Conservation (phyloP, 805 yeast genomes). For the Diddensiella santjacobensis region DNA sequence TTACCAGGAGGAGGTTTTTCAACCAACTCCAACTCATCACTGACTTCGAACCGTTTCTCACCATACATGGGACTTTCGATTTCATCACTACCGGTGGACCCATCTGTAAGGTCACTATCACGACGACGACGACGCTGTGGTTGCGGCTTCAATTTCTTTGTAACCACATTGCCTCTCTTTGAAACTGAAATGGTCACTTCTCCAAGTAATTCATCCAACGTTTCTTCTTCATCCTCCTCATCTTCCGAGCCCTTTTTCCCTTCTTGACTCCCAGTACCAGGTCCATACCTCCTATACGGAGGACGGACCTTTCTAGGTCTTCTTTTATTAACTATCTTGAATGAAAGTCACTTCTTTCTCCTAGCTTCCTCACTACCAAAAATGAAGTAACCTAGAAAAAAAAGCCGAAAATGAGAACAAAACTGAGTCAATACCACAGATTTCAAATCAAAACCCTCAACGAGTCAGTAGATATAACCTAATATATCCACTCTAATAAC, state of each 20-base stretch:
- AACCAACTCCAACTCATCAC: background rate
- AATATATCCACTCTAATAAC: too few relatives aligned
- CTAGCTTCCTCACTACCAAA: too few relatives aligned
- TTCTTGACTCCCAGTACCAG: constrained; percentile 22
- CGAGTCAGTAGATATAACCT: too few relatives aligned
- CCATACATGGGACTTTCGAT: constrained; percentile 5
- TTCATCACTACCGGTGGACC: background rate
- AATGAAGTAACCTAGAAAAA: too few relatives aligned
- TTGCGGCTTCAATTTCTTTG: background rate
- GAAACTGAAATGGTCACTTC: background rate
- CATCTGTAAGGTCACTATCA: background rate
- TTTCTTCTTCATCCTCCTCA: constrained; percentile 19
- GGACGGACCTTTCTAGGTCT: constrained; percentile 81
- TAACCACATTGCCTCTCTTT: background rate
- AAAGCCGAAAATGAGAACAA: too few relatives aligned
- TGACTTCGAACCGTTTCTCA: background rate
- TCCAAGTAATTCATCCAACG: constrained; percentile 1
- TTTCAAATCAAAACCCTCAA: too few relatives aligned
- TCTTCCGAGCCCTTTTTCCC: constrained; percentile 21
- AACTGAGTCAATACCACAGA: too few relatives aligned
- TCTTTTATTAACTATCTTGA: constrained; percentile 74
- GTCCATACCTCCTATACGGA: constrained; percentile 72
- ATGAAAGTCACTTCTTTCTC: too few relatives aligned
- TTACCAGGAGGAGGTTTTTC: constrained; percentile 2
- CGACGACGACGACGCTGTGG: constrained; percentile 1